Evolutionary conservation across 768 basidiomycete genomes (phyloP), one percentile per base, ranked within the genome.

Genomic region (Mrakia frigida): DNA sequence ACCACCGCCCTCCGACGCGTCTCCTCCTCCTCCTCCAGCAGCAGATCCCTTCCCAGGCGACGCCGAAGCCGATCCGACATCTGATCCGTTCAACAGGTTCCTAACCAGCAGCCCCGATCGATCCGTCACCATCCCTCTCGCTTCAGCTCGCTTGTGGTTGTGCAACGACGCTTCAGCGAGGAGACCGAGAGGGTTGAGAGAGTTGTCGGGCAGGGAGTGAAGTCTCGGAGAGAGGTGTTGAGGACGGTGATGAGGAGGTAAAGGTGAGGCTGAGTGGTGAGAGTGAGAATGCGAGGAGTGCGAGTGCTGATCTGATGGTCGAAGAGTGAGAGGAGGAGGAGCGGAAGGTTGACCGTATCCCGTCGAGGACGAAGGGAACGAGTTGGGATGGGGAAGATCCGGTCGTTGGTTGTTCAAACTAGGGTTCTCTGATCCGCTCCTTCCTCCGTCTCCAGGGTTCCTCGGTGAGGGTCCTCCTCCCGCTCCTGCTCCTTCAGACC

Each of bases 131-230:
- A 67, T 21, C 21, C 71, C 76, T 60, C 76, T 73, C 33, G 73
- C 73, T 46, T 74, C 77, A 3, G 65, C 68, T 21, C 73, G 37
- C 9, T 70, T 67, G 39, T 78, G 80, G 72, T 84, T 84, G 50
- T 84, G 83, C 43, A 84, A 70, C 80, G 91, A 92, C 0, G 93
- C 92, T 81, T 98, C 95, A 0, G 94, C 96, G 25, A 98, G 87
- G 0, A 98, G 85, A 0, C 96, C 96, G 16, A 98, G 86, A 6
- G 96, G 96, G 79, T 96, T 98, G 53, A 98, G 85, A 0, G 91
- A 85, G 81, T 96, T 96, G 82, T 98, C 94, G 0, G 96, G 96
- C 6, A 98, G 84, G 0, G 89, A 92, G 79, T 96, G 94, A 3
- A 98, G 86, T 81, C 94, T 91, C 0, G 94, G 95, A 1, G 93